Conservation (phyloP, 139 green algal species). For the Choricystis sp. region DNA sequence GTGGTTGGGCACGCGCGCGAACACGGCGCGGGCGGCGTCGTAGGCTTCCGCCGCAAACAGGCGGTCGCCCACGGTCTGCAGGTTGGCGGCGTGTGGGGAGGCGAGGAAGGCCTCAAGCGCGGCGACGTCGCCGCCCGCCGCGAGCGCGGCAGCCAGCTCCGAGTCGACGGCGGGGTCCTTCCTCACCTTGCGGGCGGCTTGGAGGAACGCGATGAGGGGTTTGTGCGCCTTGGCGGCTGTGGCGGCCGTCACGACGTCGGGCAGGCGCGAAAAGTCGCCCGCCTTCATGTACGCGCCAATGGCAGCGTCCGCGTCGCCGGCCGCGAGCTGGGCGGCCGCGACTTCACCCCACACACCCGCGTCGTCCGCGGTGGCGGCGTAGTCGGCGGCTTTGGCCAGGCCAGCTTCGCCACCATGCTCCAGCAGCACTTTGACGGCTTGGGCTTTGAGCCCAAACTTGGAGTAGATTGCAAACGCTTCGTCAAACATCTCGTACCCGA, state of each 20-base stretch:
- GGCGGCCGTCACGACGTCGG: slow-evolving; percentile 47
- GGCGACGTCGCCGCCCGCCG: slow-evolving; percentile 64
- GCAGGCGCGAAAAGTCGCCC: slow-evolving; percentile 47
- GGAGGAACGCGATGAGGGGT: slow-evolving; percentile 90
- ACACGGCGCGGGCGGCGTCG: slow-evolving; percentile 87
- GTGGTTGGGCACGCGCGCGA: slow-evolving; percentile 87
- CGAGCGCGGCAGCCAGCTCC: slow-evolving; percentile 93
- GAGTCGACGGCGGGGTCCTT: slow-evolving; percentile 87
- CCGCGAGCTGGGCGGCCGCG: slow-evolving; percentile 73
- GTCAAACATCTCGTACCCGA: slow-evolving; percentile 74
- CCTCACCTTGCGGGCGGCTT: slow-evolving; percentile 91
- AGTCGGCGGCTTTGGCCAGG: slow-evolving; percentile 74
- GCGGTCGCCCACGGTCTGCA: slow-evolving; percentile 43
- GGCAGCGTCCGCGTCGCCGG: slow-evolving; percentile 46
- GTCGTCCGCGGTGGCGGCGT: slow-evolving; percentile 63
- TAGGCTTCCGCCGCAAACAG: slow-evolving; percentile 79
- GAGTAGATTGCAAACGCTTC: slow-evolving; percentile 98
- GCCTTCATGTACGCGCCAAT: slow-evolving; percentile 83
- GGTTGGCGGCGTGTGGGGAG: slow-evolving; percentile 55
- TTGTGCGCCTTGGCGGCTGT: slow-evolving; percentile 43
- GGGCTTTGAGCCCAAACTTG: slow-evolving; percentile 81
- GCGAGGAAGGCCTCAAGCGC: slow-evolving; percentile 91
- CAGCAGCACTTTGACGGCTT: slow-evolving; percentile 76
- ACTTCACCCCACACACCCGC: slow-evolving; percentile 82
- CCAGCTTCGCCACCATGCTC: slow-evolving; percentile 53